Evolutionary conservation across 129 eudicot species (phyloP).

Genomic region (Scalesia atractyloides): DNA sequence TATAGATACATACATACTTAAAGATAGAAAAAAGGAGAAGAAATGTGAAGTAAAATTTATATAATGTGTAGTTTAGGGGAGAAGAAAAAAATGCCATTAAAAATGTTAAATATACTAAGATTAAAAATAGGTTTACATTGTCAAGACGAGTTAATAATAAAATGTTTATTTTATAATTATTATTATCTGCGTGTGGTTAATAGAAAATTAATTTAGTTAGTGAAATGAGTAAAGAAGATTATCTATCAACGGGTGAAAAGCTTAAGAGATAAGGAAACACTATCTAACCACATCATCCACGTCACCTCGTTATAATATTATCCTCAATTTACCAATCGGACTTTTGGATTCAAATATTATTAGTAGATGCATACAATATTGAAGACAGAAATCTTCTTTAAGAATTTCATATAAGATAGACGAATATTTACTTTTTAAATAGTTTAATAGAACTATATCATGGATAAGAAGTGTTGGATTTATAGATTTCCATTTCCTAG

Average conservation of each 20-base stretch:
- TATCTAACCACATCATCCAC: slow-evolving; percentile 27
- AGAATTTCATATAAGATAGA: not conserved
- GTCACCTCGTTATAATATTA: not conserved
- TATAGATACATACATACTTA: too few species aligned
- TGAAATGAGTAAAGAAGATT: slow-evolving; percentile 21
- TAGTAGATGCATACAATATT: not conserved
- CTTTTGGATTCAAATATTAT: not conserved
- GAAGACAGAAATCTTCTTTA: not conserved
- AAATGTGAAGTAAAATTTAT: not conserved
- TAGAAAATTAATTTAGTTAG: not conserved
- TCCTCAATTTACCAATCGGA: slow-evolving; percentile 4
- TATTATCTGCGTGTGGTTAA: not conserved
- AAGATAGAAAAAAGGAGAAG: not conserved
- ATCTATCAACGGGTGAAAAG: slow-evolving; percentile 26
- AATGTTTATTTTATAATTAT: not conserved
- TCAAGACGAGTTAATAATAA: not conserved
- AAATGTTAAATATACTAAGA: too few species aligned
- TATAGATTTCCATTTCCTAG: too few species aligned
- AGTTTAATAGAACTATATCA: not conserved
- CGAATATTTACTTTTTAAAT: not conserved
- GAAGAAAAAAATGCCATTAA: too few species aligned
- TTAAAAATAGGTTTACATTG: not conserved
- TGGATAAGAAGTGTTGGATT: too few species aligned
- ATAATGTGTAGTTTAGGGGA: too few species aligned
- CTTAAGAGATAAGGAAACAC: slow-evolving; percentile 25